Evolutionary conservation across 192 early-diverging fungal species (phyloP), one percentile per base, ranked within the genome.

Genomic region (Martensiomyces pterosporus): DNA sequence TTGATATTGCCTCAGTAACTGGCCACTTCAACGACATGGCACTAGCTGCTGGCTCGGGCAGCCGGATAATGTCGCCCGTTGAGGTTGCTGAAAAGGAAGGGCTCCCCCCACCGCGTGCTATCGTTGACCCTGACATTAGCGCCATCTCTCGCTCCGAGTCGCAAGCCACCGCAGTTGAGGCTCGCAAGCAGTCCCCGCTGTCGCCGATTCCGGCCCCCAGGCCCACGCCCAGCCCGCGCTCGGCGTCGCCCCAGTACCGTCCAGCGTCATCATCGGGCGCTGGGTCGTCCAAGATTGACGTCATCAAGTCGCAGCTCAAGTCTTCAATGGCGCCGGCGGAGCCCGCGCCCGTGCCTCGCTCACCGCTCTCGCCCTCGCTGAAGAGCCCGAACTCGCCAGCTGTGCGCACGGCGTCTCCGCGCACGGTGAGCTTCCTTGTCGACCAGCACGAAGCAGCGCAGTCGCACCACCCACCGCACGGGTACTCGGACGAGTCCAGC

Each of bases 61-160:
- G 41, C 45, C 69, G 62, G 22, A 65, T 72, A 18, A 64, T 72
- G 69, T 72, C 69, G 69, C 69, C 69, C 0, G 69, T 60, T 15
- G 69, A 72, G 34, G 62, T 72, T 10, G 69, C 69, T 0, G 69
- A 50, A 9, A 65, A 73, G 36, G 62, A 73, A 38, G 69, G 69
- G 1, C 47, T 73, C 32, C 69, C 69, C 24, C 49, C 47, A 25
- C 69, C 69, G 2, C 61, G 69, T 18, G 47, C 36, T 26, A 62
- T 73, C 13, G 63, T 66, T 5, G 69, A 73, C 17, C 69, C 69
- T 0, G 69, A 64, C 14, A 24, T 56, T 3, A 55, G 52, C n/a
- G 55, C 56, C 2, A 41, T 59, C 2, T 54, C 64, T 10, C 46
- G 49, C 14, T 33, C 29, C 19, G 64, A 67, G 51, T 42, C 55